Evolutionary conservation across 768 basidiomycete genomes (phyloP).

Genomic region (Boletus sp.): DNA sequence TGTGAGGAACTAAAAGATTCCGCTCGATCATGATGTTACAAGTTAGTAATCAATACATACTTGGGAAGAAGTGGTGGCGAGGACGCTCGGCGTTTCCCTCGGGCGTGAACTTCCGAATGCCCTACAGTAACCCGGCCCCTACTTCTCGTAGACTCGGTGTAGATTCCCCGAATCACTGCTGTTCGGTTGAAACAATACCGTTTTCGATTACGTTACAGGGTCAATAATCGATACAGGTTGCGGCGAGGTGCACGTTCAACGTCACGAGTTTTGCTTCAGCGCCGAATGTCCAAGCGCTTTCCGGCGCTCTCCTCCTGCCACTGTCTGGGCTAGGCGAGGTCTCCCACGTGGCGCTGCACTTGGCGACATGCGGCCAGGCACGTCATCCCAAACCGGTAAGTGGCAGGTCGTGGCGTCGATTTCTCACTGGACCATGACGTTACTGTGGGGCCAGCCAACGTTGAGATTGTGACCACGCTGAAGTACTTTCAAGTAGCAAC

Average conservation of each 20-base stretch:
- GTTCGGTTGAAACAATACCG: too few species aligned
- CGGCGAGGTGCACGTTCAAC: too few species aligned
- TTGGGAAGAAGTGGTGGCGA: not conserved
- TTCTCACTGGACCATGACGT: too few species aligned
- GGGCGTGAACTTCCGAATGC: not conserved
- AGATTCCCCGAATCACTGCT: not conserved
- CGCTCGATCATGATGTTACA: not conserved
- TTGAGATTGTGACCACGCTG: too few species aligned
- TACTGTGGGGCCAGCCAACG: too few species aligned
- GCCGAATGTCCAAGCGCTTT: not conserved
- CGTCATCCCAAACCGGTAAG: not conserved
- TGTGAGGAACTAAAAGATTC: not conserved
- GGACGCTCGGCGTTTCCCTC: not conserved
- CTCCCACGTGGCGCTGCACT: not conserved
- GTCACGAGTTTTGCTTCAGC: not conserved
- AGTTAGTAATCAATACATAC: too few species aligned
- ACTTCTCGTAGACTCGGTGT: not conserved
- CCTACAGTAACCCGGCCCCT: too few species aligned
- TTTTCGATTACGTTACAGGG: too few species aligned
- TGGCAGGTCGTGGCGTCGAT: not conserved
- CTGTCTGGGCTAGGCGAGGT: not conserved
- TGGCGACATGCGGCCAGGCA: not conserved
- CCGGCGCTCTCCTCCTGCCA: not conserved
- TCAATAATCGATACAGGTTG: too few species aligned
- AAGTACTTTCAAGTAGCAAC: not conserved